Conservation (phyloP, 1,284 basidiomycete genomes). For the Volvariella surrecta region DNA sequence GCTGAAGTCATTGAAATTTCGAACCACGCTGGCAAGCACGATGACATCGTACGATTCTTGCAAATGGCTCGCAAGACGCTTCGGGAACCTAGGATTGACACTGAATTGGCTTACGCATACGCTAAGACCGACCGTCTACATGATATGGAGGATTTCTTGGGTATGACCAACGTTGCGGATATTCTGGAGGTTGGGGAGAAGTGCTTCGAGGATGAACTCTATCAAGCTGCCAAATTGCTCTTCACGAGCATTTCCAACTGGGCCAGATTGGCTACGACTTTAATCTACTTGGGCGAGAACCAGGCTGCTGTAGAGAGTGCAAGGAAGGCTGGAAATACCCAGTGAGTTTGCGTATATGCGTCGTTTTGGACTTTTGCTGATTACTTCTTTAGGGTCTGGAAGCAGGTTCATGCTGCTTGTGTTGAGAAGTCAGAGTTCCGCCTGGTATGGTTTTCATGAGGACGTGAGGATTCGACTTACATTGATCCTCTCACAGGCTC, state of each 20-base stretch:
- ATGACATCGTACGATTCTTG: slow-evolving; percentile 94
- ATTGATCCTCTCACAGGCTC: slow-evolving; percentile 45
- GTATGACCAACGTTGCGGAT: slow-evolving; percentile 99
- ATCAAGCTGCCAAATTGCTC: slow-evolving; percentile 93
- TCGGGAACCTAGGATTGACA: slow-evolving; percentile 97
- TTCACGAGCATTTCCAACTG: slow-evolving; percentile 98
- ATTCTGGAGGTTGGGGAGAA: slow-evolving; percentile 96
- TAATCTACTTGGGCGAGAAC: slow-evolving; percentile 98
- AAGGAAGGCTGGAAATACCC: slow-evolving; percentile 97
- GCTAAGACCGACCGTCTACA: slow-evolving; percentile 95
- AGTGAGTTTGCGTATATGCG: slow-evolving; percentile 41
- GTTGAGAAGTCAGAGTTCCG: slow-evolving; percentile 97
- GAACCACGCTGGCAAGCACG: slow-evolving; percentile 93
- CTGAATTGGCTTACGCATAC: slow-evolving; percentile 93
- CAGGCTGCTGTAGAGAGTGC: slow-evolving; percentile 98
- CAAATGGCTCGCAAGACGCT: slow-evolving; percentile 99
- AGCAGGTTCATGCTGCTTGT: slow-evolving; percentile 98
- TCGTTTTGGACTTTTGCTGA: slow-evolving; percentile 9
- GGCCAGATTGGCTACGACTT: slow-evolving; percentile 94
- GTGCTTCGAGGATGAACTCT: slow-evolving; percentile 97
- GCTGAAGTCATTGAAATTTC: slow-evolving; percentile 96
- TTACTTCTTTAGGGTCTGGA: slow-evolving; percentile 76
- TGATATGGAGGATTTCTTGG: slow-evolving; percentile 99
- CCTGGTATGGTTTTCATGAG: slow-evolving; percentile 34
- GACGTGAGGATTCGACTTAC: not conserved